phyloP scores from a whole-genome alignment of 2,329 filamentous ascomycete genomes.

The Purpureocillium takamizusanense region DNA sequence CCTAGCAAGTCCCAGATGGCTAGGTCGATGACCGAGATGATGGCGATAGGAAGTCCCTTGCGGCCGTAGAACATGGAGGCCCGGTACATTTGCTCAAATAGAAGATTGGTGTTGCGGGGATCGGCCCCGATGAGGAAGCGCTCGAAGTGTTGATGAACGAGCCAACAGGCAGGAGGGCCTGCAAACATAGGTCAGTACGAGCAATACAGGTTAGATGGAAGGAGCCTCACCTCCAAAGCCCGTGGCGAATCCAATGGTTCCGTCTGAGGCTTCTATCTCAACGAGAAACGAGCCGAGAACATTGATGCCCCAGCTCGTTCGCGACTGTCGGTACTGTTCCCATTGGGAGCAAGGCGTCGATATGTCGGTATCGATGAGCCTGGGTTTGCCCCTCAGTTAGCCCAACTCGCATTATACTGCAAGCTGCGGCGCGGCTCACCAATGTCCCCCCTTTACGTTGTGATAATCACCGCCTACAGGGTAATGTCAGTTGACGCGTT shows the following conservation, averaged over 20 bases:
- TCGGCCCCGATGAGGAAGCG: conserved; percentile 84
- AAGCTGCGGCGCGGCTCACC: conserved; percentile 31
- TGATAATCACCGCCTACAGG: conserved; percentile 73
- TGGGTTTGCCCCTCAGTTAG: conserved; percentile 29
- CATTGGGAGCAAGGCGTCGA: conserved; percentile 87
- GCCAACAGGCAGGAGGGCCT: conserved; percentile 87
- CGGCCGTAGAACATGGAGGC: conserved; percentile 94
- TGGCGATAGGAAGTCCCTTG: conserved; percentile 80
- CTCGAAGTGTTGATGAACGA: conserved; percentile 88
- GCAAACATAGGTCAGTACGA: neutral
- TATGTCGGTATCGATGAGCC: conserved; percentile 87
- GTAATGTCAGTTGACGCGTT: neutral
- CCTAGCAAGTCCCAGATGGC: conserved; percentile 88
- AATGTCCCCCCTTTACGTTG: conserved; percentile 72
- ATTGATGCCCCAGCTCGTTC: conserved; percentile 93
- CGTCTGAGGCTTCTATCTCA: conserved; percentile 81
- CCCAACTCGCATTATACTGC: neutral
- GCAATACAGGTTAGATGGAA: too few species aligned
- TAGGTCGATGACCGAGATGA: conserved; percentile 90
- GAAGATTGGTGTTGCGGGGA: conserved; percentile 79
- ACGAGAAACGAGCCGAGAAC: conserved; percentile 87
- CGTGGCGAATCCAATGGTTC: conserved; percentile 88
- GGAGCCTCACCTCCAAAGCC: conserved; percentile 65
- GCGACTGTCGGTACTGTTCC: conserved; percentile 77
- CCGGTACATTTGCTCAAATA: conserved; percentile 96